phyloP scores from a whole-genome alignment of 768 basidiomycete species.

The Russula earlei region DNA sequence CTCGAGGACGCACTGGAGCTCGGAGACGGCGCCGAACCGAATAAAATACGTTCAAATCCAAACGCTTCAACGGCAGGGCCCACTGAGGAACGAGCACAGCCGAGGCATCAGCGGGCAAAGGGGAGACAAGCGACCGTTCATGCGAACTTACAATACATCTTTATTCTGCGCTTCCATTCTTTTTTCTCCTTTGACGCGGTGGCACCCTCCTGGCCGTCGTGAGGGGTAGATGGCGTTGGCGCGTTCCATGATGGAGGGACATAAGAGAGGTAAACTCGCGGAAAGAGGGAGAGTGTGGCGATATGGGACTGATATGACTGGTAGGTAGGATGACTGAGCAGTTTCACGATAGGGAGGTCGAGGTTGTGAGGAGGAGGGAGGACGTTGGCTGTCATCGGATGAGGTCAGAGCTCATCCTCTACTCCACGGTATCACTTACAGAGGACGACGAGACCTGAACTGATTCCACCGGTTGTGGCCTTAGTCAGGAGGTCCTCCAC shows the following conservation, averaged over 20 bases:
- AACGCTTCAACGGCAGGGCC: constrained; percentile 80
- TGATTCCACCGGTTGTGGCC: constrained; percentile 34
- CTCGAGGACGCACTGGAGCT: constrained; percentile 37
- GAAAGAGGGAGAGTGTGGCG: constrained; percentile 65
- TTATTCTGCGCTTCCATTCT: constrained; percentile 60
- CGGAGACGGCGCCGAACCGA: constrained; percentile 66
- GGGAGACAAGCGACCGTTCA: constrained; percentile 4
- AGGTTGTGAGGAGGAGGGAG: constrained; percentile 73
- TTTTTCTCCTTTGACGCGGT: constrained; percentile 37
- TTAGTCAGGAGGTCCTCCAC: constrained; percentile 67
- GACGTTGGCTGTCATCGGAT: constrained; percentile 51
- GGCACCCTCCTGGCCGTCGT: constrained; percentile 26
- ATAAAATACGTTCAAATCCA: constrained; percentile 74
- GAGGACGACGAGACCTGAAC: constrained; percentile 47
- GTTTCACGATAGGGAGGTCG: constrained; percentile 60
- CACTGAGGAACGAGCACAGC: constrained; percentile 35
- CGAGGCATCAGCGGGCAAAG: constrained; percentile 1
- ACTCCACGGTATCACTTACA: constrained; percentile 34
- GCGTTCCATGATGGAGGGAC: constrained; percentile 68
- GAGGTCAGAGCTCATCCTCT: neutral
- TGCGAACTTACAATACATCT: constrained; percentile 68
- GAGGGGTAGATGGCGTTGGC: constrained; percentile 41
- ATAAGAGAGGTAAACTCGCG: constrained; percentile 64
- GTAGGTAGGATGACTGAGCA: constrained; percentile 72
- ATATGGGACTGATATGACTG: constrained; percentile 61